Evolutionary conservation across 306 rosid genomes (phyloP).

Genomic region (Sindora glabra): DNA sequence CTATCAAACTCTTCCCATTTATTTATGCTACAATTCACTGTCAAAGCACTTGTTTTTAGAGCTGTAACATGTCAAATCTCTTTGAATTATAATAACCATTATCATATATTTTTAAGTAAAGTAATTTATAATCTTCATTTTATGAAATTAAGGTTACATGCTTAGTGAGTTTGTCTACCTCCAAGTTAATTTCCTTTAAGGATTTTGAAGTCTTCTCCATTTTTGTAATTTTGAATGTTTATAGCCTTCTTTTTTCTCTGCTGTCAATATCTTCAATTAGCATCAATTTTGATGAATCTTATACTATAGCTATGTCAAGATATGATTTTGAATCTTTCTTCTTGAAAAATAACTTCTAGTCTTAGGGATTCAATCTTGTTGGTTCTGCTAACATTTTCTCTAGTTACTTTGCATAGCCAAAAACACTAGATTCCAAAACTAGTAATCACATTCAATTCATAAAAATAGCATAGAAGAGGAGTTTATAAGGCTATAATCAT

Average conservation of each 20-base stretch:
- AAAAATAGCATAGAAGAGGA: neutral
- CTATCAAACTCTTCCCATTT: slow-evolving; percentile 49
- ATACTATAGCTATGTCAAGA: slow-evolving; percentile 61
- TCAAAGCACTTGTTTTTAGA: slow-evolving; percentile 32
- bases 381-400: slow-evolving; percentile 61
- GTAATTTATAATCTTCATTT: too few species aligned
- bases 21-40: slow-evolving; percentile 24
- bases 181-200: slow-evolving; percentile 38
- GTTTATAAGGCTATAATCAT: slow-evolving; percentile 22
- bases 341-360: slow-evolving; percentile 68
- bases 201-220: slow-evolving; percentile 48
- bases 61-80: slow-evolving; percentile 46
- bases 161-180: slow-evolving; percentile 44
- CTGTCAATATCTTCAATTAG: slow-evolving; percentile 49
- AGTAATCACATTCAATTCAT: neutral
- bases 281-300: slow-evolving; percentile 58
- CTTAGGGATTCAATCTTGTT: slow-evolving; percentile 56
- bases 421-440: neutral
- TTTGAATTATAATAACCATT: neutral
- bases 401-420: slow-evolving; percentile 61
- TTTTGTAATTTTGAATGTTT: slow-evolving; percentile 36
- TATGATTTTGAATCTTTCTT: slow-evolving; percentile 65
- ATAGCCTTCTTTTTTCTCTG: slow-evolving; percentile 46
- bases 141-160: slow-evolving; percentile 37
- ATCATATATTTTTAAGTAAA: neutral